Conservation (phyloP, 179 eudicot genomes). For the Silene vulgaris region DNA sequence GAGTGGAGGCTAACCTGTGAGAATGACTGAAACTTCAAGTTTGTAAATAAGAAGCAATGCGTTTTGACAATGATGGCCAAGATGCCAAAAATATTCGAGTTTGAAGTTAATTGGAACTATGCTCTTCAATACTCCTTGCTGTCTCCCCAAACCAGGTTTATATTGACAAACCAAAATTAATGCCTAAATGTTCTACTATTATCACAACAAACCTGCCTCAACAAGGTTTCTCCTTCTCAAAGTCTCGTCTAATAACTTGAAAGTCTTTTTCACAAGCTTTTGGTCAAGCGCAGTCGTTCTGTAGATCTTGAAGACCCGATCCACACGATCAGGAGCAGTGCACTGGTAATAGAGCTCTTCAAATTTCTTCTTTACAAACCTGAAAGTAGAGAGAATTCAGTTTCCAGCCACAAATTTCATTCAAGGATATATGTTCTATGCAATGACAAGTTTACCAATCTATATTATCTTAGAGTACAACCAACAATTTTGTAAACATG, state of each 20-base stretch:
- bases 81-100: conserved; percentile 23
- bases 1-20: conserved; percentile 19
- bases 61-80: conserved; percentile 20
- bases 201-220: conserved; percentile 87
- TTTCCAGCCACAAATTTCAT: conserved; percentile 2
- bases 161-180: conserved; percentile 25
- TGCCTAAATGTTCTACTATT: conserved; percentile 18
- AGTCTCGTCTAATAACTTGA: conserved; percentile 88
- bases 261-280: conserved; percentile 92
- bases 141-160: neutral
- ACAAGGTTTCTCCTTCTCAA: conserved; percentile 87
- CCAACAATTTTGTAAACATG: neutral
- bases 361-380: conserved; percentile 93
- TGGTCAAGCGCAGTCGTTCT: conserved; percentile 93
- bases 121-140: neutral
- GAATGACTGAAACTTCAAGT: conserved; percentile 12
- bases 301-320: conserved; percentile 87
- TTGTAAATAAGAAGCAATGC: conserved; percentile 12
- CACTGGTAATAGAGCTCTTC: conserved; percentile 92
- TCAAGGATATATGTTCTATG: conserved; percentile 12
- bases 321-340: conserved; percentile 79
- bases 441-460: neutral
- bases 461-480: too few relatives aligned
- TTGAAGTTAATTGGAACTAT: conserved; percentile 16
- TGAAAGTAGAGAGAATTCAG: conserved; percentile 23